Evolutionary conservation across 176 grass and related monocot genomes (phyloP).

Genomic region (Eleusine coracana): DNA sequence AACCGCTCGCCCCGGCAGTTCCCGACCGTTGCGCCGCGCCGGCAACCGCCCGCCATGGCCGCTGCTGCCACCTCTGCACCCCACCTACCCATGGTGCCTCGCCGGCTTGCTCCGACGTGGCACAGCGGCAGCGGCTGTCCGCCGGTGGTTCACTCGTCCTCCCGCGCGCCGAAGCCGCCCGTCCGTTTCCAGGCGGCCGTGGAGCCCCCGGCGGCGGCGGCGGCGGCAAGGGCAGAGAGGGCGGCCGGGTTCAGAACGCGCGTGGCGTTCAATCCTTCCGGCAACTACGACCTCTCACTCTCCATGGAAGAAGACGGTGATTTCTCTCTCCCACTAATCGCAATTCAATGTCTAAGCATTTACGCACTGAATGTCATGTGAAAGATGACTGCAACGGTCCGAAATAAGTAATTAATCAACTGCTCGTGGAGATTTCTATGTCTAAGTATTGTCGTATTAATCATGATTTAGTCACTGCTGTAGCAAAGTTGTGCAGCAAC

Average conservation of each 20-base stretch:
- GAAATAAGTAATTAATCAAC: not conserved
- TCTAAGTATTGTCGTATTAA: too few relatives aligned
- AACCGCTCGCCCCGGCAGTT: not conserved
- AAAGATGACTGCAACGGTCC: not conserved
- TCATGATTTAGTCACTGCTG: too few relatives aligned
- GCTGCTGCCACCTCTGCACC: not conserved
- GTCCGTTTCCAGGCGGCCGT: not conserved
- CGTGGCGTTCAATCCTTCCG: conserved; percentile 85
- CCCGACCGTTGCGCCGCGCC: conserved; percentile 11
- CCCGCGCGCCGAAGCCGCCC: not conserved
- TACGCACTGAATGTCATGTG: not conserved
- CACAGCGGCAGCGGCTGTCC: not conserved
- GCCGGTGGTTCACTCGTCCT: not conserved
- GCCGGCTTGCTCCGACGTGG: not conserved
- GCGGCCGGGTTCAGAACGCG: conserved; percentile 26
- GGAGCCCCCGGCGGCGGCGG: not conserved
- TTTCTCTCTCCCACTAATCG: not conserved
- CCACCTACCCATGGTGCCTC: not conserved
- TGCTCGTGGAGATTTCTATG: too few relatives aligned
- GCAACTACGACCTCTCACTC: conserved; percentile 83
- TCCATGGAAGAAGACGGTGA: conserved; percentile 51
- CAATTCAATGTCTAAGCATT: not conserved
- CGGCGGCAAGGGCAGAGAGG: not conserved
- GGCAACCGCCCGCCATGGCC: not conserved
- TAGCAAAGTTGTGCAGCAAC: too few relatives aligned